phyloP scores from a whole-genome alignment of 345 rosid species.

The Rhizophora apiculata region DNA sequence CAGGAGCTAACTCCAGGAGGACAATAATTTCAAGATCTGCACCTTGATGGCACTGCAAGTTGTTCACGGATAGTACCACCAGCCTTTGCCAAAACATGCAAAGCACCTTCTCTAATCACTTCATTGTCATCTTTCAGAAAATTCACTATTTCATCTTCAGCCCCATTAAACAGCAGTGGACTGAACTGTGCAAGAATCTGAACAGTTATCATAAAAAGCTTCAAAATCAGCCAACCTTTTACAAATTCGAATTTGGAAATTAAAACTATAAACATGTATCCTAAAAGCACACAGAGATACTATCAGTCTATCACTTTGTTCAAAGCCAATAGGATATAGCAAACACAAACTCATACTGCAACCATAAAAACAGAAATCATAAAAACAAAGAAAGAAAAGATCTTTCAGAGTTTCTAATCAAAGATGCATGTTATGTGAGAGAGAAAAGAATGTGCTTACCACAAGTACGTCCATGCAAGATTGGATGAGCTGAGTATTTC shows the following conservation, averaged over 20 bases:
- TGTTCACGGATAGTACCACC: constrained; percentile 95
- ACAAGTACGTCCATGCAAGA: constrained; percentile 90
- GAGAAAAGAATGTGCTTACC: constrained; percentile 47
- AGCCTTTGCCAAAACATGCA: constrained; percentile 91
- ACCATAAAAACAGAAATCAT: neutral
- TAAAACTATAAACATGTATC: neutral
- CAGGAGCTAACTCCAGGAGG: constrained; percentile 13
- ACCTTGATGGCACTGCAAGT: constrained; percentile 79
- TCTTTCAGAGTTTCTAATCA: neutral
- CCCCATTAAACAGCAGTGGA: constrained; percentile 73
- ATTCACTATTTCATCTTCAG: constrained; percentile 74
- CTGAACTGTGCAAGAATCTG: constrained; percentile 86
- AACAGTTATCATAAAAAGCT: constrained; percentile 17
- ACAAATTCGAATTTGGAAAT: too few species aligned
- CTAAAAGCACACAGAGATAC: neutral
- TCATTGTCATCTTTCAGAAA: constrained; percentile 86
- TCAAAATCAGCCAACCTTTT: neutral
- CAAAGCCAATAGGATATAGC: neutral
- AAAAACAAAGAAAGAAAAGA: neutral
- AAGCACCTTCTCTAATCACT: constrained; percentile 77
- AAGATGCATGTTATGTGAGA: neutral
- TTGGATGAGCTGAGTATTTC: constrained; percentile 41
- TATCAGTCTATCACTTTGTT: neutral
- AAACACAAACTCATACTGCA: constrained; percentile 5
- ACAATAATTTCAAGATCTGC: constrained; percentile 24